Conservation (phyloP, 2,329 filamentous ascomycete genomes). For the Aquanectria penicillioides region DNA sequence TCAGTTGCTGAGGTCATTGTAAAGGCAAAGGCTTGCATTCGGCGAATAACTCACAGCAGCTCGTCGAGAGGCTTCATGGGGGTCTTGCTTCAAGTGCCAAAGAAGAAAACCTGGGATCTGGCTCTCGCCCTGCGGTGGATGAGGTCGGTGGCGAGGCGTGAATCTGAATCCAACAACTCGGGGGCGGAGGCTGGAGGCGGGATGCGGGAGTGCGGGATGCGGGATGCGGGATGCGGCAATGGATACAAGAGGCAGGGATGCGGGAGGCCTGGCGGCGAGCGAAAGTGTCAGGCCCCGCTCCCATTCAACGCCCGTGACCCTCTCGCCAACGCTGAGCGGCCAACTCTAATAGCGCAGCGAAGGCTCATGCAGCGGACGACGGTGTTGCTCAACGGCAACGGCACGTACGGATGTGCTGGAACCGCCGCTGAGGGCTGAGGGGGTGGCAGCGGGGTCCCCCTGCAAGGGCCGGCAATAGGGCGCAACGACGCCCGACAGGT, state of each 20-base stretch:
- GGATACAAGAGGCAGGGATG: background rate
- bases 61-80: conserved; percentile 52
- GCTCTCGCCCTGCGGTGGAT: conserved; percentile 4
- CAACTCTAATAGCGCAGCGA: no score
- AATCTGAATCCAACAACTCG: background rate
- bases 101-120: background rate
- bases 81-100: conserved; percentile 9
- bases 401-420: background rate
- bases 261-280: no score
- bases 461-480: no score
- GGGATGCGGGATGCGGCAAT: background rate
- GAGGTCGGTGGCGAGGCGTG: conserved; percentile 14
- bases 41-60: conserved; percentile 45
- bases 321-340: no score
- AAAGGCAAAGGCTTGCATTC: conserved; percentile 4
- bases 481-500: no score
- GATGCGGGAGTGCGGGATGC: background rate
- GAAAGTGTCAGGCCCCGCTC: no score
- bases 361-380: no score
- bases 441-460: no score
- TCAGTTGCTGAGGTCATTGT: conserved; percentile 30
- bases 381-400: background rate
- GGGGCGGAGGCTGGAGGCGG: conserved; percentile 7
- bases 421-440: no score
- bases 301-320: conserved; percentile 2